Base-by-base conservation (phyloP, 768 basidiomycete genomes). In the Clavaria fumosa region DNA sequence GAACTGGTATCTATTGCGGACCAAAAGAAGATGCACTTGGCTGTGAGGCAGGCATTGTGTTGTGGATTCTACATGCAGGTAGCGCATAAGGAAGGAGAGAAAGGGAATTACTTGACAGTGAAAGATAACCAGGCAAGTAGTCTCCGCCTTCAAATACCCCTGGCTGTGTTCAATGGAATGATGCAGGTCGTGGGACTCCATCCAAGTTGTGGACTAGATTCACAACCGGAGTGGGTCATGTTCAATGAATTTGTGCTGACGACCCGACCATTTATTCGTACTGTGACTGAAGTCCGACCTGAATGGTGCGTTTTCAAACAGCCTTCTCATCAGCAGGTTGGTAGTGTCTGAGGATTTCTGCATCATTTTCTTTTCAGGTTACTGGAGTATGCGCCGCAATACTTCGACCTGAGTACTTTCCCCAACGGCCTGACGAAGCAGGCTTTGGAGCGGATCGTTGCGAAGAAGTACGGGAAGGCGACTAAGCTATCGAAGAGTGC, bases 51-150 rank as follows among this genome's bases (percentile, higher is more conserved):
- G 56, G 80, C 81, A 0, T 64, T 97, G 15, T 80, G 84, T 4
- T 82, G 79, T 47, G 95, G 91, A 1, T 99, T 85, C 68, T 99
- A 96, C 61, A 96, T 95, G 93, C 93, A 96, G 53, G 75, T 88
- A 9, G 95, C 91, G 5, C 89, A 95, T 56, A 84, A 85, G 54
- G 89, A 91, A 52, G 85, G 86, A 3, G 85, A 88, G 53, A 90
- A 86, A 56, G 73, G 78, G 2, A 70, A 67, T 38, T 97, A 99
- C 52, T 43, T 79, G 44, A 99, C 91, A 0, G 77, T 95, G 41
- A 97, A 96, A 60, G 93, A 99, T 54, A 83, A 91, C 47, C 91
- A 95, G 63, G 83, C 74, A 44, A 14, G 69, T 51, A 14, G 10
- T 14, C 15, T 21, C 9, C 37, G 22, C 1, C 26, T 15, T 6